Evolutionary conservation across 1,284 basidiomycete species (phyloP), one percentile per base, ranked within the genome.

Genomic region (Limonomyces culmigenus): DNA sequence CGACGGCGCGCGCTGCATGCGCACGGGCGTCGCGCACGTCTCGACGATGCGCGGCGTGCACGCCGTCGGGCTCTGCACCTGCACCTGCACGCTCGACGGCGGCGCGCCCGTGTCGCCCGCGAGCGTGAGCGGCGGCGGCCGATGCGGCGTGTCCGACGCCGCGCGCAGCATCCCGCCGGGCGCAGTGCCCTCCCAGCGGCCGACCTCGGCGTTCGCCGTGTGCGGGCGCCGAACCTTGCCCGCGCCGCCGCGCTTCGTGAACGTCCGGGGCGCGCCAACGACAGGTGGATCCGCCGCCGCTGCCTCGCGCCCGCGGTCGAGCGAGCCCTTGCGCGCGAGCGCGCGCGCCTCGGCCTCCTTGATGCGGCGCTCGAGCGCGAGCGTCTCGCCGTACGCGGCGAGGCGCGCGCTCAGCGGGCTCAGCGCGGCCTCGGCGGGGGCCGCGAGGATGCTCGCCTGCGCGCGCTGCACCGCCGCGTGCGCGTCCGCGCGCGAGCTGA

Each of bases 321-420:
- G 30, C 30, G 33, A 30, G 33, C 33, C 36, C 41, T 41, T 41
- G 37, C 41, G 37, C 30, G 43, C 41, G 38, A 42, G 44, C 41
- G 49, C 50, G 47, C 50, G 49, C 43, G 62, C 53, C 48, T 70
- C 67, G 50, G 70, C 59, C 45, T 75, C 66, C 49, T 74, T 74
- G 37, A 92, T 60, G 52, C 67, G 73, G 42, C 76, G 61, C 55
- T 89, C 85, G 19, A 92, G 60, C 21, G 73, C 77, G 39, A 92
- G 54, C 47, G 70, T 86, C 52, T 91, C 81, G 1, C 89, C 89
- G 46, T 88, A 89, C 11, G 83, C 85, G 3, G 88, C 88, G 6
- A 95, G 65, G 45, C 73, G 73, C 21, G 84, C 86, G 40, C 84
- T 83, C 14, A 95, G 59, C 17, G 76, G 76, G 13, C 70, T 70